These are phyloP conservation scores for Penicillium expansum DNA, from an alignment of 2,329 filamentous ascomycete species.

Conservation along the genomic window DNA sequence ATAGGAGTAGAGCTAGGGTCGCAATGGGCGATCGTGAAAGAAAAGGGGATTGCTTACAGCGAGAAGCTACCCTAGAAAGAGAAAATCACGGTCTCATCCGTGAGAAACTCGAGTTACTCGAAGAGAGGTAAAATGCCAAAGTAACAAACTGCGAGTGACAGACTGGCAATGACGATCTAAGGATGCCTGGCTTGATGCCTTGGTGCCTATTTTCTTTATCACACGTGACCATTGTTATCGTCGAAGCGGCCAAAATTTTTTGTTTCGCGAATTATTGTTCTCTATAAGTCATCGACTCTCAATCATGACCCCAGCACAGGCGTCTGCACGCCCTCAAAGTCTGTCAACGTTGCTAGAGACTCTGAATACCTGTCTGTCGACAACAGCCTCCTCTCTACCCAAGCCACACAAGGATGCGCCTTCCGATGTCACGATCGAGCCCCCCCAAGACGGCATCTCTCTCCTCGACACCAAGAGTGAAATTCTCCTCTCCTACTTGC, in stretches of 20 bases:
- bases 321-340: slow-evolving; percentile 23
- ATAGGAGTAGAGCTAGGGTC: not conserved
- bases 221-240: slow-evolving; percentile 13
- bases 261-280: not conserved
- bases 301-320: slow-evolving; percentile 28
- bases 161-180: slow-evolving; percentile 7
- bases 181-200: not conserved
- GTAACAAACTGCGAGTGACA: slow-evolving; percentile 9
- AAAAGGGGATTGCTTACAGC: not conserved
- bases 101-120: not conserved
- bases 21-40: not conserved
- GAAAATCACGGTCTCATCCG: slow-evolving; percentile 2
- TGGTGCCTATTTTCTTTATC: not conserved
- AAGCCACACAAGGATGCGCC: slow-evolving; percentile 27
- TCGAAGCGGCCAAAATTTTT: slow-evolving; percentile 11
- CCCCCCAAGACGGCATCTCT: slow-evolving; percentile 85
- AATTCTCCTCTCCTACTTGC: slow-evolving; percentile 90
- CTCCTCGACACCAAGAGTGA: slow-evolving; percentile 96
- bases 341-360: slow-evolving; percentile 35
- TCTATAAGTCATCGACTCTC: not conserved
- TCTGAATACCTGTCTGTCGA: slow-evolving; percentile 36
- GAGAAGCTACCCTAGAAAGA: not conserved
- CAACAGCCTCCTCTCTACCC: slow-evolving; percentile 37
- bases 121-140: slow-evolving; percentile 2
- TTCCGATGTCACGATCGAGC: slow-evolving; percentile 67